Conservation (phyloP, 2,329 filamentous ascomycete genomes). For the Colletotrichum siamense region DNA sequence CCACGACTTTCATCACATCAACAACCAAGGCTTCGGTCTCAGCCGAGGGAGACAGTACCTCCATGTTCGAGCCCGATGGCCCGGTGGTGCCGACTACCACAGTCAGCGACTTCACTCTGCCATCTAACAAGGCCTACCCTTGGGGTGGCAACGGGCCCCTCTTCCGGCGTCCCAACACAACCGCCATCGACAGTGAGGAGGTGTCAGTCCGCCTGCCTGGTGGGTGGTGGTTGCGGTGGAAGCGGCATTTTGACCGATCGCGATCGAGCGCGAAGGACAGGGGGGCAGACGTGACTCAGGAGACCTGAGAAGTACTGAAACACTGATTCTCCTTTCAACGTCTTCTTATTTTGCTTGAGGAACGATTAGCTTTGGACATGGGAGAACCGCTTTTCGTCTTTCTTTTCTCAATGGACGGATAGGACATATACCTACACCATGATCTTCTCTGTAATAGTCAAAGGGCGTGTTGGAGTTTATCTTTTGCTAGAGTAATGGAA, state of each 20-base stretch:
- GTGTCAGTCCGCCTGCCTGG: neutral
- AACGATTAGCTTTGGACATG: neutral
- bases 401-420: neutral
- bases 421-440: neutral
- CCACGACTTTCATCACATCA: conserved; percentile 18
- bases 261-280: neutral
- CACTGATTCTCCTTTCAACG: neutral
- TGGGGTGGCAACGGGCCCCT: conserved; percentile 41
- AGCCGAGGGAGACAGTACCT: neutral
- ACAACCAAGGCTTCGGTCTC: neutral
- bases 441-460: neutral
- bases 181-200: conserved; percentile 18
- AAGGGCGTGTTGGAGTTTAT: neutral
- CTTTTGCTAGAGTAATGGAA: neutral
- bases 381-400: neutral
- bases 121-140: conserved; percentile 37
- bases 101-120: conserved; percentile 22
- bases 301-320: neutral
- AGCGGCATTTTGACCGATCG: neutral
- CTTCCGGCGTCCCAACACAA: conserved; percentile 38
- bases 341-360: neutral
- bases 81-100: conserved; percentile 8
- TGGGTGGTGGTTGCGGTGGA: conserved; percentile 10
- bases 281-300: neutral
- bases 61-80: neutral